phyloP scores from a whole-genome alignment of 768 basidiomycete species.

The Lentinula guzmanii region DNA sequence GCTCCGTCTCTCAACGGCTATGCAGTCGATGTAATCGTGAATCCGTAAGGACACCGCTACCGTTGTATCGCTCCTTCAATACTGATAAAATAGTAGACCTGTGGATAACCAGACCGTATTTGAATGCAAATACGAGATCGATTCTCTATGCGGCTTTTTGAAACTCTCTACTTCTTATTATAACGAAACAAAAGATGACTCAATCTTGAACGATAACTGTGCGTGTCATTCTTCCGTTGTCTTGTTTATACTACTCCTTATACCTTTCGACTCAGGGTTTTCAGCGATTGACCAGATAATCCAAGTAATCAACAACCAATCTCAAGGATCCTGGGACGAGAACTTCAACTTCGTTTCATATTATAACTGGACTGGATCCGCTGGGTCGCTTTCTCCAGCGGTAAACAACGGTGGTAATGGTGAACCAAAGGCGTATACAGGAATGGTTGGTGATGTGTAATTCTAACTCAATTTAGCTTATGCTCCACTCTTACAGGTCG shows the following conservation, averaged over 20 bases:
- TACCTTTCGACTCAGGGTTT: conserved; percentile 41
- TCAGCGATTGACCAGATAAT: conserved; percentile 67
- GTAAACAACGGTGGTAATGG: conserved; percentile 68
- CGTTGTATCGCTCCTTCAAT: background rate
- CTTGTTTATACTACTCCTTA: conserved; percentile 5
- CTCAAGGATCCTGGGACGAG: conserved; percentile 62
- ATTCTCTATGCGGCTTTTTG: conserved; percentile 73
- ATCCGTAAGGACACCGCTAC: conserved; percentile 46
- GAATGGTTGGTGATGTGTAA: conserved; percentile 30
- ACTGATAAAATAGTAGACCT: conserved; percentile 35
- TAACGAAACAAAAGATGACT: conserved; percentile 60
- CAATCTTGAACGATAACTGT: conserved; percentile 72
- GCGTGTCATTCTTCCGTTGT: conserved; percentile 1
- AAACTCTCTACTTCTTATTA: conserved; percentile 74
- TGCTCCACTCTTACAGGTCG: conserved; percentile 39
- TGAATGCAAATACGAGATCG: conserved; percentile 86
- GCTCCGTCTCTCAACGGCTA: conserved; percentile 59
- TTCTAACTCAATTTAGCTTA: no score
- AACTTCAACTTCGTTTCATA: conserved; percentile 71
- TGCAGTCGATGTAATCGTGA: conserved; percentile 65
- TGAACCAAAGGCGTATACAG: conserved; percentile 71
- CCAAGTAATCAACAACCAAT: conserved; percentile 72
- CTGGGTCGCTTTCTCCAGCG: conserved; percentile 54
- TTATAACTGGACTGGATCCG: conserved; percentile 78
- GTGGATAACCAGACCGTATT: conserved; percentile 67